Evolutionary conservation across 805 yeast genomes (phyloP), one percentile per base, ranked within the genome.

Genomic region (Candida sphagnicola): DNA sequence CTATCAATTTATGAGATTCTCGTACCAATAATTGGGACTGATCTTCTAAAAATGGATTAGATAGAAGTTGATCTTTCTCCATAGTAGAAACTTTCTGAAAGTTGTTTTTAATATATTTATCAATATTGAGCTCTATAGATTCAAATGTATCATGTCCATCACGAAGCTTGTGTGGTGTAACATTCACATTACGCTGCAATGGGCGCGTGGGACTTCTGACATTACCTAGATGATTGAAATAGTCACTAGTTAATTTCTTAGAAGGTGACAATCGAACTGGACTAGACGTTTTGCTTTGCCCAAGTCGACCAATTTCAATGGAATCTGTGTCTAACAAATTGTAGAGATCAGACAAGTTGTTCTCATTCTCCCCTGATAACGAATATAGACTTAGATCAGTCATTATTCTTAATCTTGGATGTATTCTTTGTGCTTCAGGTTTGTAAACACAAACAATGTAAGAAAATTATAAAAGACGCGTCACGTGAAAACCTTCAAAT

Each of bases 1-100:
- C 46, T 14, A 62, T 50, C 13, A 57, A 34, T 26, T 51, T 51
- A 39, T 62, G 66, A 5, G 67, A 59, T 40, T 62, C 59, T 28
- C 42, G 46, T 6, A 61, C 50, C 11, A 58, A 31, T 12, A 57
- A 40, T 25, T 58, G 61, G 2, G 49, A 42, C 16, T 36, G 38
- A 21, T 42, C 47, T 8, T 34, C 35, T 2, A 28, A 41, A 15
- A 19, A 13, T 28, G 21, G 30, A 14, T 26, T 14, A 14, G n/a
- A 4, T 24, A 19, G 19, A 4, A 17, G 16, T 15, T 5, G 10
- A 18, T 19, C 16, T 8, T 12, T 17, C 12, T 12, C 16, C 5
- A 17, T 26, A 12, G 5, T 26, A 13, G 29, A 10, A 16, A 6
- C 8, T 13, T 13, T 6, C 6, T 35, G 26, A 5, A 17, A 8